A percentile compares a stretch with the other conserved stretches of the same genome.
These are phyloP conservation scores for Lachnellula cervina DNA, from an alignment of 2,329 filamentous ascomycete species.

Conservation along the genomic window DNA sequence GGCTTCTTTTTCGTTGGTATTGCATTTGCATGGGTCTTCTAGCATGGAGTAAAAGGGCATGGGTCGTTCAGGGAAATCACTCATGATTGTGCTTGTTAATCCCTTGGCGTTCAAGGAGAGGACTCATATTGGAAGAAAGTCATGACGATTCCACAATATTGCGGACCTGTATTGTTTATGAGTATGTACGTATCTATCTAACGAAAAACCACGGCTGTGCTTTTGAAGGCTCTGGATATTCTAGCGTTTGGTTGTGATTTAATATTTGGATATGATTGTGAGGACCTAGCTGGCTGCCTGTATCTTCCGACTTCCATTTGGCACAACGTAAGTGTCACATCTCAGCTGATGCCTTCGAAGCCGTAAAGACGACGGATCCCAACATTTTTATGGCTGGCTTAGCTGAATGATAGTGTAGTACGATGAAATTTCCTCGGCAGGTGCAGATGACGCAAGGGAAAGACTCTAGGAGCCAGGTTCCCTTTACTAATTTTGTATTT, in stretches of 20 bases:
- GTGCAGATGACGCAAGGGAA: too few relatives aligned
- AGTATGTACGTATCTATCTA: not conserved
- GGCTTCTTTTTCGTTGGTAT: not conserved
- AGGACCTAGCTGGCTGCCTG: not conserved
- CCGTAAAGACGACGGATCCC: too few relatives aligned
- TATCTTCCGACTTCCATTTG: too few relatives aligned
- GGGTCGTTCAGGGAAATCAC: not conserved
- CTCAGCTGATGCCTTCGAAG: too few relatives aligned
- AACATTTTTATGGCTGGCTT: too few relatives aligned
- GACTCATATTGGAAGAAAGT: not conserved
- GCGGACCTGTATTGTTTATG: not conserved
- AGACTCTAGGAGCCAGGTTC: too few relatives aligned
- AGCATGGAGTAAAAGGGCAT: conserved; percentile 1
- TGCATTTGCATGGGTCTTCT: conserved; percentile 4
- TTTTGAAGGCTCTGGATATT: not conserved
- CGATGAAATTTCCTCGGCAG: too few relatives aligned
- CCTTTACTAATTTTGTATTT: too few relatives aligned
- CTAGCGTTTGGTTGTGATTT: not conserved
- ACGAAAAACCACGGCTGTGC: not conserved
- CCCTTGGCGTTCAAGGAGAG: not conserved
- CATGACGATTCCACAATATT: not conserved
- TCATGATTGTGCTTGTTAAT: not conserved
- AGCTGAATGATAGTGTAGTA: too few relatives aligned
- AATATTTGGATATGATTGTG: not conserved
- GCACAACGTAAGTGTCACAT: too few relatives aligned